phyloP scores from a whole-genome alignment of 192 early-diverging fungal genomes.

The Backusella parvicylindrica region DNA sequence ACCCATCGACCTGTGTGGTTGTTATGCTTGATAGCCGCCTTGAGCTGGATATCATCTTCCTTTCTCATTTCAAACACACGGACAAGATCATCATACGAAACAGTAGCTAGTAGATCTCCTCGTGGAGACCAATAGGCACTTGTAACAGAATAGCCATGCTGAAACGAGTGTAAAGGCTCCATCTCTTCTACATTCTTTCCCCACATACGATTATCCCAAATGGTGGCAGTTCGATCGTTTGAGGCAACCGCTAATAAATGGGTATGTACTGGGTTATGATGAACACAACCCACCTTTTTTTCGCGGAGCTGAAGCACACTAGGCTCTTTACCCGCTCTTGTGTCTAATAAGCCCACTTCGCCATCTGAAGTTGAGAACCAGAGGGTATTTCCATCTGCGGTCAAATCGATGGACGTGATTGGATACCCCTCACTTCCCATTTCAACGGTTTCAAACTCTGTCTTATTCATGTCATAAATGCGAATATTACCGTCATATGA shows the following conservation, averaged over 20 bases:
- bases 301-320: constrained; percentile 37
- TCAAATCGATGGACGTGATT: constrained; percentile 42
- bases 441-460: constrained; percentile 44
- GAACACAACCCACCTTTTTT: constrained; percentile 61
- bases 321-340: constrained; percentile 24
- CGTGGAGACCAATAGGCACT: constrained; percentile 65
- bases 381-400: constrained; percentile 14
- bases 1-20: constrained; percentile 69
- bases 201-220: constrained; percentile 62
- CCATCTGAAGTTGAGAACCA: constrained; percentile 59
- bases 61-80: constrained; percentile 36
- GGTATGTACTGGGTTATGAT: constrained; percentile 48
- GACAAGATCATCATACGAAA: constrained; percentile 57
- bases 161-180: constrained; percentile 35
- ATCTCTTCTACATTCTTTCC: constrained; percentile 12
- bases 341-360: constrained; percentile 45
- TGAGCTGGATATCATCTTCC: neutral
- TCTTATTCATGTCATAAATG: constrained; percentile 54
- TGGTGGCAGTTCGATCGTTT: constrained; percentile 52
- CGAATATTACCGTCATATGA: constrained; percentile 63
- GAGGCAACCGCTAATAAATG: constrained; percentile 47
- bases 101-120: constrained; percentile 49
- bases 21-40: constrained; percentile 48
- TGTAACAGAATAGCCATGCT: constrained; percentile 54
- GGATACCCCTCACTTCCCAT: constrained; percentile 22